Percentiles rank a stretch among this genome's conserved stretches.
phyloP scores from a whole-genome alignment of 1,139 yeast species.

The Geotrichum klebahnii region DNA sequence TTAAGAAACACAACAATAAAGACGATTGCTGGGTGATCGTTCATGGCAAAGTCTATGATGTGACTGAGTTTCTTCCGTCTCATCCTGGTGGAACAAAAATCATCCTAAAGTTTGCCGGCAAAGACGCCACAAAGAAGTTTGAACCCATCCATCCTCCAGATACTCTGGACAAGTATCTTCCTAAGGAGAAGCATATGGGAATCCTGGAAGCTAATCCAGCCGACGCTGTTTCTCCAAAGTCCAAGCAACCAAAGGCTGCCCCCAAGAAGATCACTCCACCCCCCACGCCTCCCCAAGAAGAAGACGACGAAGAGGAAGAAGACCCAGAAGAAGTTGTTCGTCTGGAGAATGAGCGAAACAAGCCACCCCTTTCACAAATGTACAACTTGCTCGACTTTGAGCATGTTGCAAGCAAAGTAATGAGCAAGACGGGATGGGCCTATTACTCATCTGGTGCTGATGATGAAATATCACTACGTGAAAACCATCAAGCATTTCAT shows the following conservation, averaged over 20 bases:
- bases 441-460: constrained; percentile 90
- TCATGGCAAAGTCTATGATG: constrained; percentile 77
- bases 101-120: constrained; percentile 75
- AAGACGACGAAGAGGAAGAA: constrained; percentile 28
- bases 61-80: constrained; percentile 67
- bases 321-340: constrained; percentile 38
- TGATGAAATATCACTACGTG: constrained; percentile 84
- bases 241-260: constrained; percentile 18
- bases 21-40: constrained; percentile 85
- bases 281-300: constrained; percentile 15
- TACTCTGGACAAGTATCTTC: constrained; percentile 55
- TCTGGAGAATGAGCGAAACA: constrained; percentile 41
- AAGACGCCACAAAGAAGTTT: constrained; percentile 84
- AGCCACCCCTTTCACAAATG: constrained; percentile 65
- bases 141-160: constrained; percentile 84
- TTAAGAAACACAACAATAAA: constrained; percentile 57
- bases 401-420: constrained; percentile 68
- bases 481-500: constrained; percentile 84
- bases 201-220: constrained; percentile 2
- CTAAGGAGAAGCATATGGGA: constrained; percentile 47
- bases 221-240: background rate
- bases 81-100: constrained; percentile 90
- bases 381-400: constrained; percentile 79
- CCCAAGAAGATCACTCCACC: constrained; percentile 5
- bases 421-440: constrained; percentile 82